These are phyloP conservation scores for Actinomortierella ambigua DNA, from an alignment of 371 early-diverging fungal genomes.

Conservation along the genomic window DNA sequence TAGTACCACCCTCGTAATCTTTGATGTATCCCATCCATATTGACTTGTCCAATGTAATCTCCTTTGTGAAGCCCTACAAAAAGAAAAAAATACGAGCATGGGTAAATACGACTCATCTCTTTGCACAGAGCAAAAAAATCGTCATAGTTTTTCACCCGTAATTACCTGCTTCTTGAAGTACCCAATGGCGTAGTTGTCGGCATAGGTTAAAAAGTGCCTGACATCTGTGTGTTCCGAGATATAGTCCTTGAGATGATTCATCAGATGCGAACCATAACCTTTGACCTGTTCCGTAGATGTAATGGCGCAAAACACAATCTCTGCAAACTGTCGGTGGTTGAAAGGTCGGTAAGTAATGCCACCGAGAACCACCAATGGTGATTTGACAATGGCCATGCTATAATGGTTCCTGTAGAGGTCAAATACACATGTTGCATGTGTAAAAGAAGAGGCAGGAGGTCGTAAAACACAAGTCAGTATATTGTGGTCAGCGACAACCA, in stretches of 20 bases:
- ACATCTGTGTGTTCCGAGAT: conserved; percentile 73
- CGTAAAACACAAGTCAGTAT: too few species aligned
- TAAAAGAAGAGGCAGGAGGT: conserved; percentile 1
- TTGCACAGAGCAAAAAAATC: neutral
- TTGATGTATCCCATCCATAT: conserved; percentile 99
- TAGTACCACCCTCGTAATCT: conserved; percentile 99
- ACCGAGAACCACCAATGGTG: conserved; percentile 85
- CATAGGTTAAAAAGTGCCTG: conserved; percentile 97
- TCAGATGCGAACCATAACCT: conserved; percentile 93
- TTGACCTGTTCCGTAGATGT: conserved; percentile 95
- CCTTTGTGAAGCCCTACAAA: conserved; percentile 92
- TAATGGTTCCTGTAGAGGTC: conserved; percentile 68
- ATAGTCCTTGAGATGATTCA: conserved; percentile 94
- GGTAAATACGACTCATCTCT: conserved; percentile 1
- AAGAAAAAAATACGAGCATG: too few species aligned
- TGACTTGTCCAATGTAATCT: conserved; percentile 89
- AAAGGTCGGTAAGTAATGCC: conserved; percentile 98
- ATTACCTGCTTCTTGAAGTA: conserved; percentile 98
- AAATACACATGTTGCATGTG: too few species aligned
- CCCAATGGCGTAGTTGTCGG: conserved; percentile 99
- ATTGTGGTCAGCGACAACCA: too few species aligned
- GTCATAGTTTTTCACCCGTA: neutral
- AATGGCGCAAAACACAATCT: conserved; percentile 99
- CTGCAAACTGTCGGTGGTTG: conserved; percentile 90
- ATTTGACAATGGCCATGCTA: conserved; percentile 80